phyloP scores from a whole-genome alignment of 345 rosid species.

The Eucalyptus pauciflora region DNA sequence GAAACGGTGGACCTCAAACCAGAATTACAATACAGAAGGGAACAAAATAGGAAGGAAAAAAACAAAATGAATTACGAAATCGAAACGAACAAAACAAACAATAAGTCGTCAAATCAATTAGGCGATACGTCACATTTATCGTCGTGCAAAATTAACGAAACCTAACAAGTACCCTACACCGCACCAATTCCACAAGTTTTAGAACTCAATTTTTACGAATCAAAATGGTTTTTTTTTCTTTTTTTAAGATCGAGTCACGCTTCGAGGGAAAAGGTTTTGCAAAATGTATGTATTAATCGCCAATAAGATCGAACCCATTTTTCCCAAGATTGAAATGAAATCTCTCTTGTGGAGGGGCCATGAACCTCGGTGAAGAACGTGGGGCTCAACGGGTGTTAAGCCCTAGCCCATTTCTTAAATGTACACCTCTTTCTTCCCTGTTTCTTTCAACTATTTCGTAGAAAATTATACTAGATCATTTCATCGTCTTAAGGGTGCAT shows the following conservation, averaged over 20 bases:
- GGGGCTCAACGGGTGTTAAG: not conserved
- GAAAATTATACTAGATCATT: not conserved
- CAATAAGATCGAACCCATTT: not conserved
- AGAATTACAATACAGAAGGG: not conserved
- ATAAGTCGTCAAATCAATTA: not conserved
- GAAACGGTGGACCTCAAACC: not conserved
- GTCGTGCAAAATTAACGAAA: not conserved
- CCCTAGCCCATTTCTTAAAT: not conserved
- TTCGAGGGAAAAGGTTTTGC: not conserved
- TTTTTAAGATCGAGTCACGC: not conserved
- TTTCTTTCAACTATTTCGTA: not conserved
- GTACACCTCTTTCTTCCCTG: not conserved
- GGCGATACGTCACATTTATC: not conserved
- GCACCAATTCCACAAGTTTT: not conserved
- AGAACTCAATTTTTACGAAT: fast-evolving
- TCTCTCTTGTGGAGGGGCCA: not conserved
- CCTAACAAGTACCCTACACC: not conserved
- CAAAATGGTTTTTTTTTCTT: not conserved
- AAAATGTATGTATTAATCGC: not conserved
- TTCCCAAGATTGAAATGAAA: not conserved
- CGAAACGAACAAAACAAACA: not conserved
- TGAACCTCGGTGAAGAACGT: not conserved
- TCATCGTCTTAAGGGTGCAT: not conserved
- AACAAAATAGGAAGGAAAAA: not conserved
- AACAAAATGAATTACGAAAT: not conserved